phyloP scores from a whole-genome alignment of 345 rosid species.

The Psidium friedrichsthalianum region DNA sequence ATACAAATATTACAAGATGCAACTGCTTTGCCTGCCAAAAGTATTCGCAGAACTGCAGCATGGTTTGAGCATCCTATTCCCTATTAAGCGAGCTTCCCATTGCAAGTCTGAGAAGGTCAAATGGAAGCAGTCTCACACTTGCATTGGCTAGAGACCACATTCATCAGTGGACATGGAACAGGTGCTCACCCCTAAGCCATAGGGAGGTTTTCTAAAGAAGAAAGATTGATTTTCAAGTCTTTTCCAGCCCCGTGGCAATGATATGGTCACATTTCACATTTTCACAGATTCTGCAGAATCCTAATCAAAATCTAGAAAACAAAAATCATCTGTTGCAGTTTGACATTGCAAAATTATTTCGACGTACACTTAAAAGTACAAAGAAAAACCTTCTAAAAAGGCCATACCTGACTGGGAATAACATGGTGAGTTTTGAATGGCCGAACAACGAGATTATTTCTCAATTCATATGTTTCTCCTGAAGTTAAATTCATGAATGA shows the following conservation, averaged over 20 bases:
- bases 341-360: background rate
- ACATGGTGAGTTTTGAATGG: slow-evolving; percentile 88
- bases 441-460: slow-evolving; percentile 72
- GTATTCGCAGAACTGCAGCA: background rate
- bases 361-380: background rate
- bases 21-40: background rate
- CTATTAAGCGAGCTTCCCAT: background rate
- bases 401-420: slow-evolving; percentile 77
- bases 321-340: background rate
- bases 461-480: slow-evolving; percentile 90
- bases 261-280: background rate
- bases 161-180: background rate
- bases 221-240: background rate
- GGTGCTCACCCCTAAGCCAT: background rate
- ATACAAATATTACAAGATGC: background rate
- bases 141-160: background rate
- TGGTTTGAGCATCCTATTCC: background rate
- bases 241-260: background rate
- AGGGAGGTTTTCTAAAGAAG: background rate
- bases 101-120: background rate
- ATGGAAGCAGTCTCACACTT: background rate
- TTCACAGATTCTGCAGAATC: background rate
- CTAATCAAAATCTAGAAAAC: background rate
- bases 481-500: slow-evolving; percentile 6
- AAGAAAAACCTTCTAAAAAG: background rate